Evolutionary conservation across 805 yeast genomes (phyloP), one percentile per base, ranked within the genome.

Genomic region (Ogataea corticis): DNA sequence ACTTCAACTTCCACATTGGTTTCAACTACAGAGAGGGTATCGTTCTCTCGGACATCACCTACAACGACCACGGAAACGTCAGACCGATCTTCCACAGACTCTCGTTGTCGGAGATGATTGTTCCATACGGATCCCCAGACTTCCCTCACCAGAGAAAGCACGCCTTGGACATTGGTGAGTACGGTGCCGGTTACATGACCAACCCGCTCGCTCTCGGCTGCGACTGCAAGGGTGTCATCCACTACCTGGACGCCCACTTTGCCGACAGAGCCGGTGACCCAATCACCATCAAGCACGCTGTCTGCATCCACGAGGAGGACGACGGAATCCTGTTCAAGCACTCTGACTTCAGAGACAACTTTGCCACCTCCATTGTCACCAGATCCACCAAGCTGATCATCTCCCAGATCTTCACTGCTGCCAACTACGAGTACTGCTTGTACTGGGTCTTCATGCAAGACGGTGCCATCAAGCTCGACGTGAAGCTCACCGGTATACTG

Each of bases 1-100:
- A 85, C 70, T 86, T 79, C 73, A 74, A 78, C 51, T 74, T 86
- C 72, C 92, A 86, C 67, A 71, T 86, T 64, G 94, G 94, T 31
- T 86, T 86, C 78, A 86, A 86, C 73, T 83, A 85, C 71, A 78
- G 92, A 71, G 94, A 86, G 67, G 94, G 94, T 52, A 82, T 86
- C 63, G 92, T 86, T 25, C 74, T 86, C 52, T 78, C 83, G 55
- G 90, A 86, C 66, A 75, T 86, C 59, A 67, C 77, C 30, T 85
- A 81, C 75, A 83, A 85, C 59, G 92, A 85, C 62, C 87, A 83
- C 55, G 91, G 90, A 43, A 76, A 78, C 36, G 81, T 73, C 39
- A 74, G 90, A 66, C 85, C 91, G 33, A 66, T 86, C 44, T 85
- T 86, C 77, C 89, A 86, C 72, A 75, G 94, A 67, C 73, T 85